phyloP scores from a whole-genome alignment of 192 early-diverging fungal genomes.

The Phlyctochytrium arcticum region DNA sequence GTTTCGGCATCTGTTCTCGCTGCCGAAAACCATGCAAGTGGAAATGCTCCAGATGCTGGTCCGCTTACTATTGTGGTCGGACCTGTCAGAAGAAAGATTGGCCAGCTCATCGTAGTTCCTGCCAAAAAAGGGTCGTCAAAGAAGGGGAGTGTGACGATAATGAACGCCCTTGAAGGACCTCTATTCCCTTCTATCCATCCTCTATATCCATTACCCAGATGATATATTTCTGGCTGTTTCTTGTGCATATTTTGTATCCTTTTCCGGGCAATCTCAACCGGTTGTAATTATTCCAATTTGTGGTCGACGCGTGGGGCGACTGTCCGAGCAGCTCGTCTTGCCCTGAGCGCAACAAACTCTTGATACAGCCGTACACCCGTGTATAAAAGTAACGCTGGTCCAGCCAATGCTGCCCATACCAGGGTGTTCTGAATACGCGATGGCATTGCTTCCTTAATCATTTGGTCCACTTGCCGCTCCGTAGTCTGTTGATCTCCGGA shows the following conservation, averaged over 20 bases:
- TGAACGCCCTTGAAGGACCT: too few species aligned
- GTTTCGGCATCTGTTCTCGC: not conserved
- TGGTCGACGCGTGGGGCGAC: too few species aligned
- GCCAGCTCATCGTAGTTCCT: not conserved
- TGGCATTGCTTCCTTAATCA: constrained; percentile 25
- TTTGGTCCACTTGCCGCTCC: constrained; percentile 35
- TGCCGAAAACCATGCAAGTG: constrained; percentile 3
- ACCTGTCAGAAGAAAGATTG: not conserved
- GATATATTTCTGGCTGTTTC: too few species aligned
- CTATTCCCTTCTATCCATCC: too few species aligned
- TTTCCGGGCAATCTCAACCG: too few species aligned
- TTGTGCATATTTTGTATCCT: too few species aligned
- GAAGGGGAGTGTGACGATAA: too few species aligned
- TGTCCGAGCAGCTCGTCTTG: too few species aligned
- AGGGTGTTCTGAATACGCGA: not conserved
- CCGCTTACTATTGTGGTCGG: not conserved
- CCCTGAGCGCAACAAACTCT: too few species aligned
- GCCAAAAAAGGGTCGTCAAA: not conserved
- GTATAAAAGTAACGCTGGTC: constrained; percentile 29
- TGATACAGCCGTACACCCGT: too few species aligned
- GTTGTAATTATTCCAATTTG: too few species aligned
- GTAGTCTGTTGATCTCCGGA: constrained; percentile 57
- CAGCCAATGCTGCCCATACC: constrained; percentile 21
- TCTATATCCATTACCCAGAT: too few species aligned
- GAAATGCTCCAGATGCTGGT: constrained; percentile 1